phyloP scores from a whole-genome alignment of 768 basidiomycete species.

The Nevesoporus exiguus region DNA sequence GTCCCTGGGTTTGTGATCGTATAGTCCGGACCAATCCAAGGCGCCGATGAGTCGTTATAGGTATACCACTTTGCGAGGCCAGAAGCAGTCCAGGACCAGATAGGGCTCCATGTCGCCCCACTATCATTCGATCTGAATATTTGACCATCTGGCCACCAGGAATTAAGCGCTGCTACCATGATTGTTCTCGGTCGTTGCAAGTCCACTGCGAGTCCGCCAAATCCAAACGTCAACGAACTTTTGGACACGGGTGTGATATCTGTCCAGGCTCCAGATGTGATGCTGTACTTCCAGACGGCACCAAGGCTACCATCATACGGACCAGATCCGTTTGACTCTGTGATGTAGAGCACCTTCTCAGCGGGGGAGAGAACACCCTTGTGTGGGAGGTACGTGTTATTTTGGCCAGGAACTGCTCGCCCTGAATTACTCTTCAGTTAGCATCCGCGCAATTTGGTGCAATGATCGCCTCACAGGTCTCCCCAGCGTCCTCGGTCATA shows the following conservation, averaged over 20 bases:
- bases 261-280: slow-evolving; percentile 52
- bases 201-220: slow-evolving; percentile 61
- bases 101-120: slow-evolving; percentile 53
- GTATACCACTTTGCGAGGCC: slow-evolving; percentile 44
- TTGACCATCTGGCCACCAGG: slow-evolving; percentile 60
- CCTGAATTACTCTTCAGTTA: slow-evolving; percentile 32
- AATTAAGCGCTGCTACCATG: slow-evolving; percentile 66
- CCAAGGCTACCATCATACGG: slow-evolving; percentile 60
- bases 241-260: slow-evolving; percentile 62
- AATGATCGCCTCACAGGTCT: slow-evolving; percentile 3
- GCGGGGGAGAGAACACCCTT: slow-evolving; percentile 61
- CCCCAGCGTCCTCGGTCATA: slow-evolving; percentile 52
- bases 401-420: slow-evolving; percentile 55
- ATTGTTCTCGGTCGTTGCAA: slow-evolving; percentile 57
- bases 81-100: slow-evolving; percentile 54
- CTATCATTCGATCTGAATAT: slow-evolving; percentile 59
- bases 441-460: neutral
- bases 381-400: slow-evolving; percentile 57
- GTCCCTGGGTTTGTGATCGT: slow-evolving; percentile 43
- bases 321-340: slow-evolving; percentile 60
- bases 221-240: slow-evolving; percentile 57
- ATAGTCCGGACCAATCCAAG: slow-evolving; percentile 54
- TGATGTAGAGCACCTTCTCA: slow-evolving; percentile 56
- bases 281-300: slow-evolving; percentile 49
- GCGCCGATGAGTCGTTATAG: slow-evolving; percentile 53